phyloP scores from a whole-genome alignment of 73 alveolate genomes.

The Paramecium biaurelia region DNA sequence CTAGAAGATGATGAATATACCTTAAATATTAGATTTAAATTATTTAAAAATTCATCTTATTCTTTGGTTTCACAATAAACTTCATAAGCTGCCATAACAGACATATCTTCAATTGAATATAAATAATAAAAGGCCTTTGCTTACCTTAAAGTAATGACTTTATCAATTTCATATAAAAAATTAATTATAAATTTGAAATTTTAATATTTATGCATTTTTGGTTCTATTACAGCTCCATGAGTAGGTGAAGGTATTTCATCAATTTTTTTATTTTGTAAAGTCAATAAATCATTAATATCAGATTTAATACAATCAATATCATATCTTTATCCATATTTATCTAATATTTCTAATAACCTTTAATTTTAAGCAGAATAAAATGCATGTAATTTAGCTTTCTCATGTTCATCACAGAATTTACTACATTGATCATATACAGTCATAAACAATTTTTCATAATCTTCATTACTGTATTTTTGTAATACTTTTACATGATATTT shows the following conservation, averaged over 20 bases:
- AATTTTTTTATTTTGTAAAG: neutral
- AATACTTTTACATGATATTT: conserved; percentile 15
- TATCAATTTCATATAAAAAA: conserved; percentile 23
- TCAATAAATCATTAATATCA: conserved; percentile 16
- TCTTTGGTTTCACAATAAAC: conserved; percentile 47
- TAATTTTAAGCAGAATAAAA: neutral
- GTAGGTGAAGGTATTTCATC: conserved; percentile 46
- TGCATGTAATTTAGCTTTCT: neutral
- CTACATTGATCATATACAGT: conserved; percentile 19
- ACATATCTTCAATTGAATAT: conserved; percentile 40
- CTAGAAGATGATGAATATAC: neutral
- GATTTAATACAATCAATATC: neutral
- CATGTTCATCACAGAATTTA: conserved; percentile 2
- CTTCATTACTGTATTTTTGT: conserved; percentile 19
- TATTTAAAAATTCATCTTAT: conserved; percentile 26
- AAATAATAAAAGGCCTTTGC: neutral
- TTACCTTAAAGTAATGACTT: conserved; percentile 3
- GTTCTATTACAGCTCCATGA: neutral
- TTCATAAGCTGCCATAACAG: conserved; percentile 48
- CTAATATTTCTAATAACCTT: conserved; percentile 11
- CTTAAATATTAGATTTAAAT: neutral
- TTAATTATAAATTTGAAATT: conserved; percentile 8
- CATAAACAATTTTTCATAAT: conserved; percentile 34
- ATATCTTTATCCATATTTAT: conserved; percentile 29
- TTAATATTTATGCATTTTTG: conserved; percentile 22